Percentiles rank a stretch among this genome's conserved stretches.
Evolutionary conservation across 192 early-diverging fungal genomes (phyloP).

Genomic region (Coemansia nantahalensis): DNA sequence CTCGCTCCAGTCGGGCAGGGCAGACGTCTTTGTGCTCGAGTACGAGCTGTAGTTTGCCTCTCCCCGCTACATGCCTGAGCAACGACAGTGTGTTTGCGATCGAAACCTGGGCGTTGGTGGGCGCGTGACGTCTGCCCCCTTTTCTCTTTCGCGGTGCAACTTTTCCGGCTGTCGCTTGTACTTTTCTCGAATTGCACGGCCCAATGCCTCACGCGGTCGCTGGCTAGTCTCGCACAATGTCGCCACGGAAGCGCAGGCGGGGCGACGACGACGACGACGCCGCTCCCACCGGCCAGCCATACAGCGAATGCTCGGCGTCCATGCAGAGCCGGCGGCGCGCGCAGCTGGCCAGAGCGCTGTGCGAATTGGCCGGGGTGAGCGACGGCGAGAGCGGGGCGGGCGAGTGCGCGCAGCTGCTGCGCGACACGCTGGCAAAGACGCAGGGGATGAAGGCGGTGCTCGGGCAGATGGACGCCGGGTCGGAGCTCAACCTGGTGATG

Average conservation of each 20-base stretch:
- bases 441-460: not conserved
- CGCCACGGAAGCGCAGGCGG: too few relatives aligned
- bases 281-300: not conserved
- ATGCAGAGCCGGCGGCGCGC: constrained; percentile 29
- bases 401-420: constrained; percentile 16
- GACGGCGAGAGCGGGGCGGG: not conserved
- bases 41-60: too few relatives aligned
- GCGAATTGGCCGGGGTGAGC: constrained; percentile 7
- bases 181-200: too few relatives aligned
- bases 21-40: constrained; percentile 20
- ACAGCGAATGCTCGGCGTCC: constrained; percentile 23
- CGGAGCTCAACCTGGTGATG: constrained; percentile 12
- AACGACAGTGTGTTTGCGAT: too few relatives aligned
- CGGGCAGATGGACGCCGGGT: not conserved
- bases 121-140: too few relatives aligned
- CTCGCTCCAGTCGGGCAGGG: constrained; percentile 42
- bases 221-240: too few relatives aligned
- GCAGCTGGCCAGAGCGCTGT: constrained; percentile 7
- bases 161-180: too few relatives aligned
- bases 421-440: constrained; percentile 11
- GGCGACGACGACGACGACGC: too few relatives aligned
- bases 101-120: too few relatives aligned
- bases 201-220: too few relatives aligned
- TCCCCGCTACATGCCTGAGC: too few relatives aligned
- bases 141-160: too few relatives aligned